Percentiles rank a stretch among this genome's conserved stretches.
These are phyloP conservation scores for Beauveria australis DNA, from an alignment of 2,329 filamentous ascomycete species.

Conservation along the genomic window DNA sequence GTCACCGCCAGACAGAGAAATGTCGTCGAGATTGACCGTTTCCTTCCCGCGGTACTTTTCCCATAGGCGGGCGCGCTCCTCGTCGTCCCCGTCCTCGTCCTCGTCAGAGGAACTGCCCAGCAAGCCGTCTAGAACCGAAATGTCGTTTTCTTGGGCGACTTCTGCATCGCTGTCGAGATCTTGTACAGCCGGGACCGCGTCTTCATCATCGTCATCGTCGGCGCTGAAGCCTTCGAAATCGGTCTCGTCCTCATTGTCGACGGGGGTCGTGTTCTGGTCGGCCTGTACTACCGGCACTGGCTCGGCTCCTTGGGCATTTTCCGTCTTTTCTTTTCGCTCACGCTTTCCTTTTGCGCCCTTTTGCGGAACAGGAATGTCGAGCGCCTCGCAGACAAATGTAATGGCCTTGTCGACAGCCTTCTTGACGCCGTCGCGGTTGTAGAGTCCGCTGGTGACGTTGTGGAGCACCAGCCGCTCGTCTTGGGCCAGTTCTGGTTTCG, in stretches of 20 bases:
- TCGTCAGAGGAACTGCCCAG: constrained; percentile 34
- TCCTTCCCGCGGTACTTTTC: constrained; percentile 26
- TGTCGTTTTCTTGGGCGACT: constrained; percentile 25
- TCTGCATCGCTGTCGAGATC: constrained; percentile 20
- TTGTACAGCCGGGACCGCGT: constrained; percentile 8
- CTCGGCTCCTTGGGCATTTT: constrained; percentile 16
- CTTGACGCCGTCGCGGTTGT: constrained; percentile 43
- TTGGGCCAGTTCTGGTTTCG: constrained; percentile 43
- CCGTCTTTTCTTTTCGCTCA: constrained; percentile 24
- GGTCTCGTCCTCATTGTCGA: constrained; percentile 23
- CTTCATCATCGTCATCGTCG: constrained; percentile 21
- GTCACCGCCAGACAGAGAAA: constrained; percentile 29
- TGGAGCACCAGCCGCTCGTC: constrained; percentile 45
- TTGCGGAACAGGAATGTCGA: constrained; percentile 41
- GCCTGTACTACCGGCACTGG: neutral
- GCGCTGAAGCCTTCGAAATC: constrained; percentile 30
- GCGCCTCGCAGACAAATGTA: constrained; percentile 37
- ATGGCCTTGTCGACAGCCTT: constrained; percentile 41
- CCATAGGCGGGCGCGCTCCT: constrained; percentile 25
- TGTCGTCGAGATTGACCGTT: constrained; percentile 30
- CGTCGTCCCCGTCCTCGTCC: constrained; percentile 29
- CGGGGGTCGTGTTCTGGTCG: constrained; percentile 16
- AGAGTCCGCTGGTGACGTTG: constrained; percentile 52
- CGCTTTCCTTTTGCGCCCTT: constrained; percentile 28
- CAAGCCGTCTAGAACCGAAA: constrained; percentile 36